A percentile compares a stretch with the other conserved stretches of the same genome.
Conservation (phyloP, 139 green algal genomes). For the Chlorella sp. region DNA sequence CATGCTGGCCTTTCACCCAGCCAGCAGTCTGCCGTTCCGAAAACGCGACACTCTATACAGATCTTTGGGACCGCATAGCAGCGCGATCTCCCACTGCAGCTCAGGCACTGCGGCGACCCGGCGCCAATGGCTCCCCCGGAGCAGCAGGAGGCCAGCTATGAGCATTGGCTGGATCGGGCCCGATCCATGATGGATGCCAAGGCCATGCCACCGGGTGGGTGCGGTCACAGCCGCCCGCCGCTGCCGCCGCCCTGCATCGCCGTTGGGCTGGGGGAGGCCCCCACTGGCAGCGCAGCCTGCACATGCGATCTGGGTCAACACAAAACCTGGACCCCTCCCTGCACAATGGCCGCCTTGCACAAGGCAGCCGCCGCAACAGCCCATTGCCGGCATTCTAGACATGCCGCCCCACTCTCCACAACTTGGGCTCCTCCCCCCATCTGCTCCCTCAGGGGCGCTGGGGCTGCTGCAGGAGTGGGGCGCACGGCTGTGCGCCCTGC, state of each 20-base stretch:
- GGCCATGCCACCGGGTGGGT: constrained; percentile 46
- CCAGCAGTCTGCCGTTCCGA: too few relatives aligned
- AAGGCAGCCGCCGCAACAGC: too few relatives aligned
- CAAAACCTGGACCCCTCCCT: background rate
- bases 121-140: too few relatives aligned
- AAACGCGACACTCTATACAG: too few relatives aligned
- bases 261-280: too few relatives aligned
- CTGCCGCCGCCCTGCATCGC: background rate
- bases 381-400: background rate
- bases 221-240: background rate
- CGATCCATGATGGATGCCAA: constrained; percentile 37
- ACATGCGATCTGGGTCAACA: background rate
- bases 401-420: background rate
- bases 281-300: too few relatives aligned
- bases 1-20: too few relatives aligned
- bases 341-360: background rate
- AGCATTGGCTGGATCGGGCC: background rate
- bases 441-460: constrained; percentile 38
- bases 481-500: constrained; percentile 39
- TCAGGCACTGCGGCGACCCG: too few relatives aligned
- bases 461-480: constrained; percentile 51
- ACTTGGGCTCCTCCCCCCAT: background rate
- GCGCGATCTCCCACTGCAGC: too few relatives aligned
- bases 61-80: too few relatives aligned
- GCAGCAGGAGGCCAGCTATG: too few relatives aligned